Evolutionary conservation across 192 early-diverging fungal genomes (phyloP).

Genomic region (Lunasporangiospora selenospora): DNA sequence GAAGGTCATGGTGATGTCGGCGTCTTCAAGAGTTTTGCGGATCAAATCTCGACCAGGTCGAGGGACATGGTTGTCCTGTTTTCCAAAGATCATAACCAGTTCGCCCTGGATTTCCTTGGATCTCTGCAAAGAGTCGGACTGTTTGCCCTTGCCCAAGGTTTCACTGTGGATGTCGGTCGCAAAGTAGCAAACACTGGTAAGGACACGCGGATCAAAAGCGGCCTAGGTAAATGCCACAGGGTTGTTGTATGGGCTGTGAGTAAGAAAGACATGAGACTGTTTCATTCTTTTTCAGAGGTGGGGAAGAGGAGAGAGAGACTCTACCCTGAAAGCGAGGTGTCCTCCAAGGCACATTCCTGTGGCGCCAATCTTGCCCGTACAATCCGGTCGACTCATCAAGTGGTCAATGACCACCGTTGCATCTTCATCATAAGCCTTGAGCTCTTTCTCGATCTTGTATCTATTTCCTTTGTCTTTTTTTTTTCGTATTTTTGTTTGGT

Average conservation of each 20-base stretch:
- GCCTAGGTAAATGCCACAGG: no score
- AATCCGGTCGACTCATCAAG: slow-evolving; percentile 55
- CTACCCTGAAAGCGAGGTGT: slow-evolving; percentile 62
- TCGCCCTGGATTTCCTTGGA: slow-evolving; percentile 62
- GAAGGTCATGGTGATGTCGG: slow-evolving; percentile 59
- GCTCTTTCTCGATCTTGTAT: slow-evolving; percentile 63
- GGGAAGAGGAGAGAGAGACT: neutral
- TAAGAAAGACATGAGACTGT: no score
- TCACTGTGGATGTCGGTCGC: slow-evolving; percentile 70
- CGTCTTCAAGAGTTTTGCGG: slow-evolving; percentile 57
- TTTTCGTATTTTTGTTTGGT: no score
- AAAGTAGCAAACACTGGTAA: slow-evolving; percentile 64
- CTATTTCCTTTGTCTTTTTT: slow-evolving; percentile 66
- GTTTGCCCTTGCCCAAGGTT: slow-evolving; percentile 56
- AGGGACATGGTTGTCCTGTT: slow-evolving; percentile 71
- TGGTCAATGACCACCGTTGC: slow-evolving; percentile 60
- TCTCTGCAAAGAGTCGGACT: slow-evolving; percentile 54
- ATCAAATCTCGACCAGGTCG: slow-evolving; percentile 61
- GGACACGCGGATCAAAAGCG: slow-evolving; percentile 64
- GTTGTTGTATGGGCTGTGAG: neutral
- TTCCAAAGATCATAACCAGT: slow-evolving; percentile 68
- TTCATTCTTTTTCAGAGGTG: neutral
- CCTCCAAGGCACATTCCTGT: slow-evolving; percentile 69
- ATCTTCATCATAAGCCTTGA: slow-evolving; percentile 66
- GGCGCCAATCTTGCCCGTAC: slow-evolving; percentile 64